Evolutionary conservation across 2,329 filamentous ascomycete species (phyloP).

Genomic region (Pestalotiopsis fici): DNA sequence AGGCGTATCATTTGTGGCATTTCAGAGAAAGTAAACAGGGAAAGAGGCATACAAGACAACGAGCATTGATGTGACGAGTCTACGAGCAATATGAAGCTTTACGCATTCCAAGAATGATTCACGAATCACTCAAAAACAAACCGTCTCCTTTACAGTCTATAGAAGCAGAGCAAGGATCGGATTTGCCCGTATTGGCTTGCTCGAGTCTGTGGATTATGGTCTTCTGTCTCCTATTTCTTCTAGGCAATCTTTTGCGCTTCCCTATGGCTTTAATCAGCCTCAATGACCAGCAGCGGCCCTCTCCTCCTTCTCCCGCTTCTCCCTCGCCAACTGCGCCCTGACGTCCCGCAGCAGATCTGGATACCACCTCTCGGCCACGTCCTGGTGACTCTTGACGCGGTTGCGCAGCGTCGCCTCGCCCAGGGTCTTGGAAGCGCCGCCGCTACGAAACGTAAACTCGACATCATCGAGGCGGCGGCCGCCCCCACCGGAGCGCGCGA

Average conservation of each 20-base stretch:
- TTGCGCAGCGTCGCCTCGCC: conserved; percentile 86
- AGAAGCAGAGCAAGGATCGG: not conserved
- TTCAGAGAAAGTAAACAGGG: conserved; percentile 12
- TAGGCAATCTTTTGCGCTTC: not conserved
- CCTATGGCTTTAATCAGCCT: not conserved
- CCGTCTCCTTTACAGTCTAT: too few species aligned
- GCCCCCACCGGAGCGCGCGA: conserved; percentile 51
- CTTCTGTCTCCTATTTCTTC: conserved; percentile 14
- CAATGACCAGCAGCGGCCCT: conserved; percentile 9
- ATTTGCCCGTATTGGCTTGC: conserved; percentile 37
- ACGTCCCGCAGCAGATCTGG: conserved; percentile 62
- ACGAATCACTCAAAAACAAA: not conserved
- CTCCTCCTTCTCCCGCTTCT: conserved; percentile 31
- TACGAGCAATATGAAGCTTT: conserved; percentile 8
- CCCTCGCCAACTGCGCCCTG: conserved; percentile 56
- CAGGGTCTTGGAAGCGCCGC: conserved; percentile 65
- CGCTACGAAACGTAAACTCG: conserved; percentile 81
- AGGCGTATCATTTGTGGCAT: conserved; percentile 19
- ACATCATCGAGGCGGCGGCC: conserved; percentile 70
- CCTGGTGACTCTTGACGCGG: conserved; percentile 81
- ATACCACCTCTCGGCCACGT: conserved; percentile 83
- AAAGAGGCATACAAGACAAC: not conserved
- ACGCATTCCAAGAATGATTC: not conserved
- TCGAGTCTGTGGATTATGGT: conserved; percentile 20
- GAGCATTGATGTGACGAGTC: conserved; percentile 9